These are phyloP conservation scores for Paspalum notatum DNA, from an alignment of 176 grass and related monocot species.

Conservation along the genomic window DNA sequence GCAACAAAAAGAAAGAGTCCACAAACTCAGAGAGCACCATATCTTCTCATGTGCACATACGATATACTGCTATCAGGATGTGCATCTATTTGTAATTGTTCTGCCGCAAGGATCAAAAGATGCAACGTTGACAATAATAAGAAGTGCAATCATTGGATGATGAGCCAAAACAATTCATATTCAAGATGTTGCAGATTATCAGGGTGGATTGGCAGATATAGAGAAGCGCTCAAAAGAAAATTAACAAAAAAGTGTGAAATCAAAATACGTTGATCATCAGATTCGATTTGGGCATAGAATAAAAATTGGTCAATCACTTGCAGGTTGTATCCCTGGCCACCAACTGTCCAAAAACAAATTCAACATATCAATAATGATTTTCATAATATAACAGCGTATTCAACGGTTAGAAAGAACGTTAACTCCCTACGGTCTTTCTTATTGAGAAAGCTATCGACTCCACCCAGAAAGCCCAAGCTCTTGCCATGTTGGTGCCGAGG, in stretches of 20 bases:
- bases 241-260: background rate
- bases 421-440: background rate
- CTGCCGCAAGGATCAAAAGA: background rate
- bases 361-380: background rate
- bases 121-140: background rate
- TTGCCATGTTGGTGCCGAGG: background rate
- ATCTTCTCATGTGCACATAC: background rate
- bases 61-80: background rate
- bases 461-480: background rate
- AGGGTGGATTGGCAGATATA: background rate
- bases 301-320: background rate
- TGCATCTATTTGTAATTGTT: background rate
- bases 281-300: no score
- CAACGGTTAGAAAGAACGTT: conserved; percentile 6
- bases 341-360: background rate
- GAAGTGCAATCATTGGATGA: background rate
- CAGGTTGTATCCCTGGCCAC: background rate
- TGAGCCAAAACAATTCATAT: background rate
- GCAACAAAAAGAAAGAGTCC: background rate
- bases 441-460: background rate
- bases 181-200: background rate
- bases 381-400: background rate
- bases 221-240: background rate
- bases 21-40: background rate
- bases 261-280: no score